Percentiles rank a stretch among this genome's conserved stretches.
Conservation (phyloP, 2,329 filamentous ascomycete species). For the Penicillium concentricum region DNA sequence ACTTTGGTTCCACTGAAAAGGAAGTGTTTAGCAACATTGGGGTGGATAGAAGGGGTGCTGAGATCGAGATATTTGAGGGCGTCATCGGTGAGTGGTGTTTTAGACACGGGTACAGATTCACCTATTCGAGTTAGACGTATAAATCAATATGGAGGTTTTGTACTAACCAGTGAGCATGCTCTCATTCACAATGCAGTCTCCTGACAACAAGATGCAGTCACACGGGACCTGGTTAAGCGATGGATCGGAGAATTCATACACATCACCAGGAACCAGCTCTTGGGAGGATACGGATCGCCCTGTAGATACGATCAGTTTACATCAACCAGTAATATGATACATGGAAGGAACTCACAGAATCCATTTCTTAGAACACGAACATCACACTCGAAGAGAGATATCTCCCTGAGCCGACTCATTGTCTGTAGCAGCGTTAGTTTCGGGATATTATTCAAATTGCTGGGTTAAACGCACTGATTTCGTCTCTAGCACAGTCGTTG, state of each 20-base stretch:
- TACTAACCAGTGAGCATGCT: constrained; percentile 82
- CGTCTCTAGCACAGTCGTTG: constrained; percentile 85
- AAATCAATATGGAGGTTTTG: neutral
- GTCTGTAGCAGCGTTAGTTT: constrained; percentile 53
- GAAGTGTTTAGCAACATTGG: constrained; percentile 82
- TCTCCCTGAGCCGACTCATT: constrained; percentile 84
- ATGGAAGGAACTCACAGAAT: constrained; percentile 65
- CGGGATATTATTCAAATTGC: constrained; percentile 8
- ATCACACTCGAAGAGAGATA: constrained; percentile 93
- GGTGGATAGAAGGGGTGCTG: constrained; percentile 75
- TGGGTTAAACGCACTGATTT: constrained; percentile 60
- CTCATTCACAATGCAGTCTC: constrained; percentile 98
- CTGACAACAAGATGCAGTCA: constrained; percentile 85
- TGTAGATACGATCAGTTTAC: constrained; percentile 33
- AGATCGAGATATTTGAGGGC: constrained; percentile 74
- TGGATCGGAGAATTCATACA: constrained; percentile 96
- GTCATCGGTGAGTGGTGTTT: constrained; percentile 78
- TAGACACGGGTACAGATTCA: constrained; percentile 95
- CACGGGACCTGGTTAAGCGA: constrained; percentile 84
- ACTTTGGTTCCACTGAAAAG: constrained; percentile 95
- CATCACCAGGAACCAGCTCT: constrained; percentile 90
- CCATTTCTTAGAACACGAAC: constrained; percentile 89
- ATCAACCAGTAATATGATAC: neutral
- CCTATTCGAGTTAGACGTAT: constrained; percentile 49
- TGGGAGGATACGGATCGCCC: constrained; percentile 81